Evolutionary conservation across 805 yeast genomes (phyloP), one percentile per base, ranked within the genome.

Genomic region (Diddensiella caesifluorescens): DNA sequence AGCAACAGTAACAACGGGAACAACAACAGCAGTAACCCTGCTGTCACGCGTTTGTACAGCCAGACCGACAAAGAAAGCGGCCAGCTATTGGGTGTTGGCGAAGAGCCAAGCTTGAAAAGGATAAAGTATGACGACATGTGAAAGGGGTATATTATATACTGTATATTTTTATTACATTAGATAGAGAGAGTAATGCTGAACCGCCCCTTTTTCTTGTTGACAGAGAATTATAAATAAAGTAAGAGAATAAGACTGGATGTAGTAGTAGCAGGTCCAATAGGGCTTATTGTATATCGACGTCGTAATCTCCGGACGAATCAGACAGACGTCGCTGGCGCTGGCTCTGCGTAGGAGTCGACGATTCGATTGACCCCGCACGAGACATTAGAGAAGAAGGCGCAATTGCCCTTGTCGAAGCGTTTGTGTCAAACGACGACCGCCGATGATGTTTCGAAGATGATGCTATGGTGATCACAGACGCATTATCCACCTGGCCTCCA

Each of bases 391-490:
- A 42, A 34, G 58, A 66, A 7, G 66, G 64, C 2, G 63, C 61
- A 25, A 62, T 46, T 3, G 64, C 67, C 22, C 56, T 48, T 5
- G 63, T 63, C 18, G 60, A 53, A 10, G 67, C 67, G 45, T 63
- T 63, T 13, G 67, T 63, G 42, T 63, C 67, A 15, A 62, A 49
- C 4, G 64, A 59, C 35, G 59, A 52, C 25, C 65, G 50, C 5
- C 34, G 21, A 27, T 48, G 45, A 27, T 44, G 53, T 38, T 62
- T 62, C 15, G 65, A 60, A 15, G 65, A 61, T 13, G 62, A 54
- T 18, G 67, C 67, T 15, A 63, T 53, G 10, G 67, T 63, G 43
- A 62, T 49, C 22, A 63, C 63, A 22, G 62, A 55, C n/a, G 67
- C 67, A 3, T 54, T 51, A 41, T 62, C 67, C 23, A 45, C 30